Evolutionary conservation across 495 filamentous ascomycete species (phyloP).

Genomic region (Tetracladium setigerum): DNA sequence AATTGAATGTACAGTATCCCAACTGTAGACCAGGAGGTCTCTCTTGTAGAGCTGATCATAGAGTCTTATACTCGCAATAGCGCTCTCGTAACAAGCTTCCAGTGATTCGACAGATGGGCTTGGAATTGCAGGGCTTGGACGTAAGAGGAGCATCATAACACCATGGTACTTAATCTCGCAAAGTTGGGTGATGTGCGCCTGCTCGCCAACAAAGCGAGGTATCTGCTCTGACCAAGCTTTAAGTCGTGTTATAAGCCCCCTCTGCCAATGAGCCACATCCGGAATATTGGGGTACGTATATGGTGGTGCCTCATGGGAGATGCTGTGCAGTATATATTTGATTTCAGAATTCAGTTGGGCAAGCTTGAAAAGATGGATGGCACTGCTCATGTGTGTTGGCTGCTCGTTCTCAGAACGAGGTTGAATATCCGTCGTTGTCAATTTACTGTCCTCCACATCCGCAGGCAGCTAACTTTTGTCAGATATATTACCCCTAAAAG

Average conservation of each 20-base stretch:
- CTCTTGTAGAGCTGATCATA: constrained; percentile 30
- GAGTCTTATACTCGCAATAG: constrained; percentile 26
- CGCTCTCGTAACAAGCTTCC: constrained; percentile 30
- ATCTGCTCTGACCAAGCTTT: constrained; percentile 26
- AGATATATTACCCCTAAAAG: constrained; percentile 9
- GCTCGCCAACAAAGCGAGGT: constrained; percentile 15
- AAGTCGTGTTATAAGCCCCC: constrained; percentile 29
- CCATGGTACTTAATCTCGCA: constrained; percentile 36
- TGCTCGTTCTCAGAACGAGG: too few species aligned
- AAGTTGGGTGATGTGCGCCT: constrained; percentile 19
- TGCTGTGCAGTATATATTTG: constrained; percentile 40
- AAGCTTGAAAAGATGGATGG: constrained; percentile 36
- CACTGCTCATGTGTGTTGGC: constrained; percentile 31
- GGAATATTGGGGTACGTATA: constrained; percentile 33
- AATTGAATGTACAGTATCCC: constrained; percentile 34
- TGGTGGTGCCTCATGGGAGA: constrained; percentile 29
- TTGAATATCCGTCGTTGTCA: background rate
- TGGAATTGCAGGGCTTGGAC: constrained; percentile 35
- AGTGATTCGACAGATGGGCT: constrained; percentile 30
- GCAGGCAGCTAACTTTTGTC: background rate
- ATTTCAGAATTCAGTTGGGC: constrained; percentile 39
- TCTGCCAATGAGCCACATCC: constrained; percentile 34
- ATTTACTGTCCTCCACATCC: constrained; percentile 1
- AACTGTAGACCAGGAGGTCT: constrained; percentile 30
- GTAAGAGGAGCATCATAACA: constrained; percentile 34